phyloP scores from a whole-genome alignment of 345 rosid genomes.

The Arabis hirsuta region DNA sequence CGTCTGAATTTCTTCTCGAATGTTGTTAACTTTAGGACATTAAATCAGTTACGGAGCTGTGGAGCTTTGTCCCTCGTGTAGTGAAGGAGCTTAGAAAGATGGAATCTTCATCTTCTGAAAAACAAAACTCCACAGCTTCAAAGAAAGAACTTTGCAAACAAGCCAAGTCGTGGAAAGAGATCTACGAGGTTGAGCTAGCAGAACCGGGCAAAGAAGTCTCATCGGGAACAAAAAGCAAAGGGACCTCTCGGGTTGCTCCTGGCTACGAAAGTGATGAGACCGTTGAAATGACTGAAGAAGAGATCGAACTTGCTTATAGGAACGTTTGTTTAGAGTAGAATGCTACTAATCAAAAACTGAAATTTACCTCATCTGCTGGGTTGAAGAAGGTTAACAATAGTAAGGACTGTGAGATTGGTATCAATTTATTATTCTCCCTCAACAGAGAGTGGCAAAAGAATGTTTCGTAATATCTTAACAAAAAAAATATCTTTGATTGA shows the following conservation, averaged over 20 bases:
- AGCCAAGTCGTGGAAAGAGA: constrained; percentile 62
- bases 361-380: not conserved
- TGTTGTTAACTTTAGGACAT: constrained; percentile 53
- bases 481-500: too few relatives aligned
- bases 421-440: too few relatives aligned
- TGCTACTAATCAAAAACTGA: not conserved
- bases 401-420: too few relatives aligned
- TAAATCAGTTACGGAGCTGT: constrained; percentile 59
- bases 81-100: constrained; percentile 73
- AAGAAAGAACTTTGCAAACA: constrained; percentile 57
- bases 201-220: constrained; percentile 39
- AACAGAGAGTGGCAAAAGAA: too few relatives aligned
- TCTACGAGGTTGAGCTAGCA: constrained; percentile 61
- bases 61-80: constrained; percentile 87
- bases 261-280: constrained; percentile 85
- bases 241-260: constrained; percentile 23
- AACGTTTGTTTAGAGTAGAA: constrained; percentile 45
- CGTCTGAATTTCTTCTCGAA: constrained; percentile 17
- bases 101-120: constrained; percentile 40
- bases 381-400: not conserved
- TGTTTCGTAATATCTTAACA: too few relatives aligned
- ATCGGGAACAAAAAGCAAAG: constrained; percentile 37
- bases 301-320: constrained; percentile 61
- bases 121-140: constrained; percentile 42
- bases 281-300: constrained; percentile 91